Conservation (phyloP, 306 rosid species). For the Hippophae tibetana region DNA sequence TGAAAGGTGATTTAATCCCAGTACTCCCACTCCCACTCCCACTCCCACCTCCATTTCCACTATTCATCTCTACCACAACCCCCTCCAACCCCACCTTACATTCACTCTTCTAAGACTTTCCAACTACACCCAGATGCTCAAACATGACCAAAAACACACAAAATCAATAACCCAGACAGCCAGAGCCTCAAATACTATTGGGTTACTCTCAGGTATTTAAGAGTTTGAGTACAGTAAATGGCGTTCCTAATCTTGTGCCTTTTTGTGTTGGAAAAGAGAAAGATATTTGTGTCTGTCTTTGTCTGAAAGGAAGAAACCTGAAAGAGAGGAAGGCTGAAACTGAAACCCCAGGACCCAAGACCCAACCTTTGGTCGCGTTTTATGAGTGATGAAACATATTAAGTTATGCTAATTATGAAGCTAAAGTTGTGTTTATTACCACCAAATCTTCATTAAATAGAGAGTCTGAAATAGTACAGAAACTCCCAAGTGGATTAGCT, state of each 20-base stretch:
- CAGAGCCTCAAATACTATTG: constrained; percentile 17
- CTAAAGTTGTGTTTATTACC: not conserved
- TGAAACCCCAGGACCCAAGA: constrained; percentile 1
- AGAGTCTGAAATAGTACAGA: not conserved
- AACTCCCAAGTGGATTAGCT: not conserved
- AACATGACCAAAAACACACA: constrained; percentile 21
- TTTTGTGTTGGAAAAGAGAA: constrained; percentile 29
- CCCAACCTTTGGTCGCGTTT: constrained; percentile 18
- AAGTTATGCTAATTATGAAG: constrained; percentile 5
- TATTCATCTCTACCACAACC: constrained; percentile 20
- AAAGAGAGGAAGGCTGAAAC: too few relatives aligned
- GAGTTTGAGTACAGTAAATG: constrained; percentile 4
- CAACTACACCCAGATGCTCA: constrained; percentile 19
- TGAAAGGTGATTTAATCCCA: constrained; percentile 56
- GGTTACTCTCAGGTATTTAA: not conserved
- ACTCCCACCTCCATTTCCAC: constrained; percentile 17
- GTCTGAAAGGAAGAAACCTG: constrained; percentile 8
- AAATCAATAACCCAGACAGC: constrained; percentile 20
- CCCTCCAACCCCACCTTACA: too few relatives aligned
- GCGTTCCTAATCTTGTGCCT: constrained; percentile 14
- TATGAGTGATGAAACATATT: constrained; percentile 4
- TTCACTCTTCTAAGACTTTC: not conserved
- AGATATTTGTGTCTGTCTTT: constrained; percentile 17
- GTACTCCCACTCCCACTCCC: constrained; percentile 16
- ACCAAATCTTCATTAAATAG: constrained; percentile 11